Base-by-base conservation (phyloP, 2,329 filamentous ascomycete species). In the Whalleya microplaca region DNA sequence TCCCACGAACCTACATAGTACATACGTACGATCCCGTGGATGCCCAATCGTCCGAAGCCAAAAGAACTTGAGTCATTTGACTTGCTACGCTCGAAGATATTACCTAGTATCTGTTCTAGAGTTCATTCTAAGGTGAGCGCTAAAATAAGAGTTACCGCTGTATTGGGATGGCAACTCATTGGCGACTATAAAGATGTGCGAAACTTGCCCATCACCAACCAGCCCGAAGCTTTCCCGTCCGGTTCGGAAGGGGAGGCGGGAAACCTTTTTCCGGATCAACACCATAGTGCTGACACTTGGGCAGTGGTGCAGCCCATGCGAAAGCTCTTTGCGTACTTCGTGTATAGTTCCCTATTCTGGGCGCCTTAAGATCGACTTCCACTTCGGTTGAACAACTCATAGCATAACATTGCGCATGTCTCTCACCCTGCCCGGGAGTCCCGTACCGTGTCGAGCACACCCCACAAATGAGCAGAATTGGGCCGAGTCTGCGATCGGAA, bases 1-100 rank as follows among this genome's bases (percentile, higher is more conserved):
- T 69, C 65, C 66, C 61, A 67, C 65, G 62, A 66, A 69, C 66
- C 59, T 60, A 62, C 62, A 64, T 64, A 37, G 32, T 37, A 46
- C 51, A 45, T 45, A 55, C 53, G 47, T 53, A 48, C 58, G 58
- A 53, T 58, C 56, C 53, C 53, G 54, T 65, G 46, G 61, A 52
- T 66, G 66, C 66, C 66, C 65, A 68, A 68, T 68, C 55, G 62
- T 58, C 59, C 58, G 56, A 51, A 58, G 51, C 27, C 37, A 56
- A 55, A 40, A 58, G 44, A 50, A 52, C 48, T 58, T 54, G 53
- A 55, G 45, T 41, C 7, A 44, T 54, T 53, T 51, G 37, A 46
- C 46, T 47, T 58, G 14, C 45, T 55, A 55, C 45, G 46, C 47
- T 23, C 41, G 52, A 50, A 42, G 49, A 54, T 21, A 51, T 52